These are phyloP conservation scores for Leptodermis oblonga DNA, from an alignment of 257 asterid genomes.

Conservation along the genomic window DNA sequence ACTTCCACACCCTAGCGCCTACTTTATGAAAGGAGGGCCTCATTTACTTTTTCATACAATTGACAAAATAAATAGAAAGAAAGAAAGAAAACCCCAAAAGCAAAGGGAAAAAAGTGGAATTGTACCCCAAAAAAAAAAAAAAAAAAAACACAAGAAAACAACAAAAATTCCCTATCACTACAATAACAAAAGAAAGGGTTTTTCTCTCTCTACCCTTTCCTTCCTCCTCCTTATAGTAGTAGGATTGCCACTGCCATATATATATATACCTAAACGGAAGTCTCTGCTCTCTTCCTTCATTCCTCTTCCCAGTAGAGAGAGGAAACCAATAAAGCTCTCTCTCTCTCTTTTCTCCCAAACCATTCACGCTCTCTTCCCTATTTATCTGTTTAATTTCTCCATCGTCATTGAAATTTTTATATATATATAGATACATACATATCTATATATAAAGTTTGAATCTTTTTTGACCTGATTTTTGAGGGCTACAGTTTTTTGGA, in stretches of 20 bases:
- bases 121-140: neutral
- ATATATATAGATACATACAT: conserved; percentile 20
- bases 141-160: too few species aligned
- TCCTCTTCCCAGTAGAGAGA: conserved; percentile 43
- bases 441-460: conserved; percentile 13
- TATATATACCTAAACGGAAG: neutral
- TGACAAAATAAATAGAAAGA: too few species aligned
- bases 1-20: too few species aligned
- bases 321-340: conserved; percentile 31
- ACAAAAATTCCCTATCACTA: neutral
- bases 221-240: neutral
- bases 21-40: too few species aligned
- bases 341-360: conserved; percentile 6
- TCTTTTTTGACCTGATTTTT: conserved; percentile 18
- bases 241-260: neutral
- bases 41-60: too few species aligned
- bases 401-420: neutral
- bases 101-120: neutral
- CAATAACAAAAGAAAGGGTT: conserved; percentile 19
- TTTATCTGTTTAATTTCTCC: conserved; percentile 7
- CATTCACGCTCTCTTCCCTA: conserved; percentile 5
- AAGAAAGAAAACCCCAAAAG: too few species aligned
- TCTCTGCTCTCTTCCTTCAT: neutral
- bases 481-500: conserved; percentile 12
- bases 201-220: conserved; percentile 3